Evolutionary conservation across 345 rosid genomes (phyloP).

Genomic region (Salix caprea): DNA sequence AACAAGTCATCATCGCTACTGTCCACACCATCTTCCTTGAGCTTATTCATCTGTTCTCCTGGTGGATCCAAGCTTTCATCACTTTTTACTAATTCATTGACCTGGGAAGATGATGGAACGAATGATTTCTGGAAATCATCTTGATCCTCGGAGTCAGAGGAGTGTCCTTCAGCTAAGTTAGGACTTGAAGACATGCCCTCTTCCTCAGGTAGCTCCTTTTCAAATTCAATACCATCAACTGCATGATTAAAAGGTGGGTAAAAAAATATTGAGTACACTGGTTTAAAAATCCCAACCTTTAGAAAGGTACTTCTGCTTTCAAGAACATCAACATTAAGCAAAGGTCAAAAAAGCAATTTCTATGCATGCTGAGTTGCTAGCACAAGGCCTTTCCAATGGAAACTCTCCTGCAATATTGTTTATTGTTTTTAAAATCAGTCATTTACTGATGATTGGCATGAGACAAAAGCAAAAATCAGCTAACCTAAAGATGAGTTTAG

Average conservation of each 20-base stretch:
- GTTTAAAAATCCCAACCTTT: background rate
- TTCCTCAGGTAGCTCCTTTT: conserved; percentile 45
- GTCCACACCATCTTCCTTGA: conserved; percentile 30
- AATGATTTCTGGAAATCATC: conserved; percentile 68
- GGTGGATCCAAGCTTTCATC: conserved; percentile 14
- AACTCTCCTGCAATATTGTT: background rate
- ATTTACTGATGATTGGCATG: background rate
- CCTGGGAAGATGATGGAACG: conserved; percentile 36
- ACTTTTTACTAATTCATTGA: conserved; percentile 27
- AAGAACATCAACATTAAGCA: background rate
- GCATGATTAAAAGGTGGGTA: conserved; percentile 13
- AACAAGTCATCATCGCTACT: conserved; percentile 36
- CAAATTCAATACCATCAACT: conserved; percentile 42
- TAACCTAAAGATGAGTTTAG: background rate
- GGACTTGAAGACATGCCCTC: conserved; percentile 33
- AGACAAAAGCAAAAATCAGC: background rate
- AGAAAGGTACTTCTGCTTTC: background rate
- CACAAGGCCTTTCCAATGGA: background rate
- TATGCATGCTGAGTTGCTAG: background rate
- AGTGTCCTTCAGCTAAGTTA: conserved; percentile 22
- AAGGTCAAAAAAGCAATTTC: background rate
- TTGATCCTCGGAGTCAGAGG: conserved; percentile 30
- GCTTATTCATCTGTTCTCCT: conserved; percentile 18
- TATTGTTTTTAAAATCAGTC: background rate
- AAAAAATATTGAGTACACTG: background rate